Evolutionary conservation across 768 basidiomycete genomes (phyloP), one percentile per base, ranked within the genome.

Genomic region (Dentipellis fragilis): DNA sequence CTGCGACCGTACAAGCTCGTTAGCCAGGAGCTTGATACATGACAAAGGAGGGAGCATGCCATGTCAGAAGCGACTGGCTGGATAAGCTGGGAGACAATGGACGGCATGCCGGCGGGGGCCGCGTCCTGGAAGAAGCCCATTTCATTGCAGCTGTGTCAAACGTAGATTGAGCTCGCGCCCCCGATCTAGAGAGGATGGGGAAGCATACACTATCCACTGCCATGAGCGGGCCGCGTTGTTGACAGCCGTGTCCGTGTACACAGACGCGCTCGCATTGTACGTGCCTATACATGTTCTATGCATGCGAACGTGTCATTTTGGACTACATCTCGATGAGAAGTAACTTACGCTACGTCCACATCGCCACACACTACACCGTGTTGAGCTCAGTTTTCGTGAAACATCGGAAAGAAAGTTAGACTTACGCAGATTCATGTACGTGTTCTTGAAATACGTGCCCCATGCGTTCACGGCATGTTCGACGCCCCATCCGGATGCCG

Each of bases 81-180:
- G 17, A 12, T 21, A 19, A 57, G 47, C 21, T 38, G 52, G n/a
- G 57, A 57, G 16, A 50, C 48, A 10, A 57, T 36, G 8, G 52
- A 45, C 9, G 52, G 52, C n/a, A 23, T 16, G 10, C 54, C 42
- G 16, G 11, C 14, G 8, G 54, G 54, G 4, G 54, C 54, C 6
- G 19, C 40, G 29, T 54, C 54, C 45, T 54, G 54, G 54, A 54
- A 54, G 42, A 29, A 85, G 36, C 87, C 87, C 1, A 88, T 75
- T 69, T 88, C 77, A 61, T 84, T 86, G 63, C 87, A 88, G 4
- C 83, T 85, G 80, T 2, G 83, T 45, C 55, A 19, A n/a, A 40
- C 5, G 3, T 56, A 7, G 29, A 29, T 29, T 29, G 29, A 29
- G 29, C 29, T 29, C 29, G 29, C 29, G 6, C 29, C 29, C 29